phyloP scores from a whole-genome alignment of 768 basidiomycete species.

The Scleroderma bovista region DNA sequence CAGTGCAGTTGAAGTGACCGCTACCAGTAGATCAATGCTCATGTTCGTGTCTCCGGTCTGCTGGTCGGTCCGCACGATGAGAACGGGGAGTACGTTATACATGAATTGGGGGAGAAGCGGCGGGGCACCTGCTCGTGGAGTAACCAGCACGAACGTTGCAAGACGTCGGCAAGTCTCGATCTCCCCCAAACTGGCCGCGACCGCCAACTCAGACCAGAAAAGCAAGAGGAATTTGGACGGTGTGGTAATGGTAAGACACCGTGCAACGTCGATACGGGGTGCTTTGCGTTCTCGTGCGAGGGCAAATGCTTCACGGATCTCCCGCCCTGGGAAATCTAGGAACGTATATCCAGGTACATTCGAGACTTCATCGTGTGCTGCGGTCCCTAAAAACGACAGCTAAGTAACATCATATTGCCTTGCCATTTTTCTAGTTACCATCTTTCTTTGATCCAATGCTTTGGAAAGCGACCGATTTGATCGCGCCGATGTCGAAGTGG shows the following conservation, averaged over 20 bases:
- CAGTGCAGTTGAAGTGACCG: conserved; percentile 58
- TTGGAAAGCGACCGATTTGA: conserved; percentile 35
- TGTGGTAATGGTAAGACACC: conserved; percentile 53
- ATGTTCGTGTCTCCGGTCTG: conserved; percentile 48
- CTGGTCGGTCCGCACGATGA: conserved; percentile 51
- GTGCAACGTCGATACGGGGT: conserved; percentile 58
- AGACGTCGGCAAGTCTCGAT: conserved; percentile 60
- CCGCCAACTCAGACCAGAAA: conserved; percentile 63
- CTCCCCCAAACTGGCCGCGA: conserved; percentile 50
- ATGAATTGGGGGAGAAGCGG: conserved; percentile 73
- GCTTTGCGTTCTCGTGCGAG: conserved; percentile 58
- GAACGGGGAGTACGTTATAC: conserved; percentile 56
- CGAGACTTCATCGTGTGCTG: conserved; percentile 12
- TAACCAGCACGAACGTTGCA: conserved; percentile 62
- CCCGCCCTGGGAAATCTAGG: conserved; percentile 50
- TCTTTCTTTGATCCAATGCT: conserved; percentile 33
- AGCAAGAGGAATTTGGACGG: conserved; percentile 58
- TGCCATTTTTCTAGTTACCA: conserved; percentile 25
- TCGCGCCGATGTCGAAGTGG: conserved; percentile 33
- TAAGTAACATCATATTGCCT: neutral
- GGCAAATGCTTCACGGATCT: conserved; percentile 51
- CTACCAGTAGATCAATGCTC: conserved; percentile 58
- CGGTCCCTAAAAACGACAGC: conserved; percentile 11
- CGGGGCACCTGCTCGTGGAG: conserved; percentile 49
- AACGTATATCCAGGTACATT: conserved; percentile 30